Percentiles rank a stretch among this genome's conserved stretches.
Evolutionary conservation across 768 basidiomycete species (phyloP).

Genomic region (Mycena belliarum): DNA sequence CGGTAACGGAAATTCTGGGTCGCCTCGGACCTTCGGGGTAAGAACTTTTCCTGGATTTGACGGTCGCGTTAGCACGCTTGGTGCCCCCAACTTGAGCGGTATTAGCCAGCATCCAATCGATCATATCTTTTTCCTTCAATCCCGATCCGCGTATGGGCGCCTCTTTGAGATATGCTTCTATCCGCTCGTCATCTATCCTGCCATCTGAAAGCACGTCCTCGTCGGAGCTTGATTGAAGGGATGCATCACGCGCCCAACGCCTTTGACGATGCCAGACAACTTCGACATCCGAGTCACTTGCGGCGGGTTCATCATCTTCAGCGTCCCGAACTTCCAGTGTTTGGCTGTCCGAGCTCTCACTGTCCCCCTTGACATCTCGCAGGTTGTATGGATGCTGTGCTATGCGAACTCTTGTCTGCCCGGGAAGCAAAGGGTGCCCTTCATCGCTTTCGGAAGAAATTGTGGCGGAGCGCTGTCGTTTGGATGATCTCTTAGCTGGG

Average conservation of each 20-base stretch:
- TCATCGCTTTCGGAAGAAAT: constrained; percentile 33
- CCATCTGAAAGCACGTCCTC: constrained; percentile 20
- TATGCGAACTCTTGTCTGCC: constrained; percentile 48
- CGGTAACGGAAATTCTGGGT: constrained; percentile 38
- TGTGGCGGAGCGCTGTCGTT: constrained; percentile 21
- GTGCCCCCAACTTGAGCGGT: constrained; percentile 33
- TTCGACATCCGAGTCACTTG: constrained; percentile 20
- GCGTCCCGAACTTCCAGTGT: background rate
- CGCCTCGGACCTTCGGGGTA: constrained; percentile 14
- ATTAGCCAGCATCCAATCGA: constrained; percentile 69
- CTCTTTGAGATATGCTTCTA: constrained; percentile 35
- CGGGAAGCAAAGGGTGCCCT: constrained; percentile 47
- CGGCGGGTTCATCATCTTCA: constrained; percentile 6
- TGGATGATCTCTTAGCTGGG: constrained; percentile 13
- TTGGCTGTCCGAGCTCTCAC: constrained; percentile 57
- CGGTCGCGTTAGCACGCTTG: constrained; percentile 18
- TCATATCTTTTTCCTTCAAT: constrained; percentile 49
- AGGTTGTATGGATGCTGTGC: constrained; percentile 31
- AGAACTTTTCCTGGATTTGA: constrained; percentile 12
- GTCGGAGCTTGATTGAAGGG: constrained; percentile 25
- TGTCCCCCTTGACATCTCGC: constrained; percentile 57
- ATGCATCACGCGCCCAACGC: constrained; percentile 11
- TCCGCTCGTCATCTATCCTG: constrained; percentile 30
- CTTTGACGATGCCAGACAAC: constrained; percentile 26
- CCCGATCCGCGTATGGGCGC: constrained; percentile 21